Conservation (phyloP, 768 basidiomycete species). For the Tephrocybe sp. region DNA sequence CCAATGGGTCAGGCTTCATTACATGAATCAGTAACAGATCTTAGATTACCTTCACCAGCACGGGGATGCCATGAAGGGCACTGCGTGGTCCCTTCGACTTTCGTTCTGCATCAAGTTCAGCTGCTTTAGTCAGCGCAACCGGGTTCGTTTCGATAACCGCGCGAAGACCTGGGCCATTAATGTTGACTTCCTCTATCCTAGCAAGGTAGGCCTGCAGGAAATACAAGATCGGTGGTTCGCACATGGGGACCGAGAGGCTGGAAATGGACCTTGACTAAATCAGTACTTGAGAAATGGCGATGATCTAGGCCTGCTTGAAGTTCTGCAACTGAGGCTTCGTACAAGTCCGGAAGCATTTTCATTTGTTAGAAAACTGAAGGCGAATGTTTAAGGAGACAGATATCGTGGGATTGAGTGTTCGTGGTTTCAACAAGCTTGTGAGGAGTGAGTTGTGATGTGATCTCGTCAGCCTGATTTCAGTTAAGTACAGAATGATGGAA, state of each 20-base stretch:
- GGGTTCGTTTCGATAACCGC: conserved; percentile 63
- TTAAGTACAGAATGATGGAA: too few species aligned
- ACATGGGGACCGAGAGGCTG: neutral
- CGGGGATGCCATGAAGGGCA: conserved; percentile 52
- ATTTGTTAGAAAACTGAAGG: too few species aligned
- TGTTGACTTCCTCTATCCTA: conserved; percentile 66
- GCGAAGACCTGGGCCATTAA: conserved; percentile 52
- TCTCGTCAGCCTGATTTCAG: too few species aligned
- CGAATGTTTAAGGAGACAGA: too few species aligned
- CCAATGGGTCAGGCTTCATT: too few species aligned
- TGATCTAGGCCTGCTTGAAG: conserved; percentile 51
- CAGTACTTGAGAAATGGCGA: conserved; percentile 55
- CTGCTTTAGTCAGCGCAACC: conserved; percentile 51
- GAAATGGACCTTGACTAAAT: conserved; percentile 53
- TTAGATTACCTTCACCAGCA: conserved; percentile 45
- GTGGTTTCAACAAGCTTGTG: too few species aligned
- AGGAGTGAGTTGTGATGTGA: too few species aligned
- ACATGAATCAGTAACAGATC: neutral
- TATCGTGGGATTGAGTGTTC: too few species aligned
- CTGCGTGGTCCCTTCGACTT: conserved; percentile 41
- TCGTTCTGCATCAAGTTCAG: conserved; percentile 45
- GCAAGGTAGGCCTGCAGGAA: conserved; percentile 62
- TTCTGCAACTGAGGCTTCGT: conserved; percentile 58
- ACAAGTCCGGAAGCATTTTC: conserved; percentile 48
- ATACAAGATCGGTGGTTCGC: neutral